Evolutionary conservation across 352 stramenopile genomes (phyloP).

Genomic region (Globisporangium alternatum): DNA sequence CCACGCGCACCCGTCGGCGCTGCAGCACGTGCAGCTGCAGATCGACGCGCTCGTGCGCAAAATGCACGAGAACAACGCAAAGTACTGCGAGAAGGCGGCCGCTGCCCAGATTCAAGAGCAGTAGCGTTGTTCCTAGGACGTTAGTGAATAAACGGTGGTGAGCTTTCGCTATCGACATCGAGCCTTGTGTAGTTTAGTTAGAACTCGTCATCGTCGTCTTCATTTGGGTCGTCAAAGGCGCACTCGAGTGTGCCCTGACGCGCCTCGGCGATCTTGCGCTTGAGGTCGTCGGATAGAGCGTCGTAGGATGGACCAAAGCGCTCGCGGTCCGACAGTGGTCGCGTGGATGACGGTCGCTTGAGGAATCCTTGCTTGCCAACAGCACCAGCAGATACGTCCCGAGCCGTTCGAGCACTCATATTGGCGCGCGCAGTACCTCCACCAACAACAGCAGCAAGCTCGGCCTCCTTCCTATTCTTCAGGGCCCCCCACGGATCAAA

Average conservation of each 20-base stretch:
- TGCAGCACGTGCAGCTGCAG: slow-evolving; percentile 47
- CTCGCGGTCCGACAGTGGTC: slow-evolving; percentile 14
- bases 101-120: slow-evolving; percentile 24
- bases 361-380: background rate
- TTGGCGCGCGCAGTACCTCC: background rate
- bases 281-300: slow-evolving; percentile 32
- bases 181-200: background rate
- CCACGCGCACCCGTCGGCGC: slow-evolving; percentile 32
- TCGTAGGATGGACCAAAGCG: slow-evolving; percentile 22
- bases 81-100: slow-evolving; percentile 38
- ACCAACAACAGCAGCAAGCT: background rate
- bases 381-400: background rate
- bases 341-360: background rate
- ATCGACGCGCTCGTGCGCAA: slow-evolving; percentile 39
- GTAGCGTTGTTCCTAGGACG: background rate
- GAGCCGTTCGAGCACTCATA: slow-evolving; percentile 5
- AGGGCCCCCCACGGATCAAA: slow-evolving; percentile 3
- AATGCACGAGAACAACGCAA: slow-evolving; percentile 42
- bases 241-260: slow-evolving; percentile 32
- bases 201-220: slow-evolving; percentile 18
- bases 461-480: background rate
- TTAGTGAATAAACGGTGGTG: background rate
- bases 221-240: slow-evolving; percentile 25
- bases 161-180: background rate
- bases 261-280: slow-evolving; percentile 28